A percentile compares a stretch with the other conserved stretches of the same genome.
Evolutionary conservation across 495 filamentous ascomycete genomes (phyloP).

Genomic region (Amniculicola lignicola): DNA sequence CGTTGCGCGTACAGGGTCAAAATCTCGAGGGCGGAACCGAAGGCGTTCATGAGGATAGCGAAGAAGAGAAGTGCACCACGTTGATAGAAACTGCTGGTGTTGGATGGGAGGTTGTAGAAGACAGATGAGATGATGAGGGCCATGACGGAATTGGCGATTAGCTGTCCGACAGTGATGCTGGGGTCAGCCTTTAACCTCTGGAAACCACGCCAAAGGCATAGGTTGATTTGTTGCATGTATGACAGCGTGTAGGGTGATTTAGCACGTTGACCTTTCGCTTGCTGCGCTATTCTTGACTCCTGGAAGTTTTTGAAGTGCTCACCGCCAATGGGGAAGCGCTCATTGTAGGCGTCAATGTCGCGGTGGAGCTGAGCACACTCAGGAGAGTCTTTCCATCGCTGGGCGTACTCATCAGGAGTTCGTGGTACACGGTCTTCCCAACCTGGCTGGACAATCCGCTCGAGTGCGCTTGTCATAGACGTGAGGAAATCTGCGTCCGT

Average conservation of each 20-base stretch:
- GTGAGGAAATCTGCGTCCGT: constrained; percentile 72
- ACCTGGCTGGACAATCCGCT: constrained; percentile 59
- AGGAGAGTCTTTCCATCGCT: constrained; percentile 70
- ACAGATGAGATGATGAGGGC: constrained; percentile 75
- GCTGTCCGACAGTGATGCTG: constrained; percentile 62
- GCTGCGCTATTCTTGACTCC: constrained; percentile 61
- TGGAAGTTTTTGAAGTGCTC: constrained; percentile 65
- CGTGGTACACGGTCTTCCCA: constrained; percentile 64
- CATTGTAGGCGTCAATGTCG: constrained; percentile 71
- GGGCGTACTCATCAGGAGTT: constrained; percentile 67
- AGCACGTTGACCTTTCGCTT: constrained; percentile 60
- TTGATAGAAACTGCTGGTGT: constrained; percentile 69
- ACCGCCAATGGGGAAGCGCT: constrained; percentile 60
- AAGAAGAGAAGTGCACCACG: constrained; percentile 86
- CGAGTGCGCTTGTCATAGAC: constrained; percentile 63
- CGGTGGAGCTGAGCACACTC: constrained; percentile 61
- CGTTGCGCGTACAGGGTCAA: constrained; percentile 84
- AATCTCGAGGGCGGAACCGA: constrained; percentile 74
- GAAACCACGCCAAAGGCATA: constrained; percentile 76
- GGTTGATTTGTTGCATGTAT: constrained; percentile 62
- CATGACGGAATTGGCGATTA: constrained; percentile 73
- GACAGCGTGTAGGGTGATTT: constrained; percentile 78
- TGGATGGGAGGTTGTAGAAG: constrained; percentile 68
- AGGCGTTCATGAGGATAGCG: constrained; percentile 81
- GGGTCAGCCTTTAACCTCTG: constrained; percentile 66